Evolutionary conservation across 2,329 filamentous ascomycete genomes (phyloP).

Genomic region (Phaeosphaeria sp.): DNA sequence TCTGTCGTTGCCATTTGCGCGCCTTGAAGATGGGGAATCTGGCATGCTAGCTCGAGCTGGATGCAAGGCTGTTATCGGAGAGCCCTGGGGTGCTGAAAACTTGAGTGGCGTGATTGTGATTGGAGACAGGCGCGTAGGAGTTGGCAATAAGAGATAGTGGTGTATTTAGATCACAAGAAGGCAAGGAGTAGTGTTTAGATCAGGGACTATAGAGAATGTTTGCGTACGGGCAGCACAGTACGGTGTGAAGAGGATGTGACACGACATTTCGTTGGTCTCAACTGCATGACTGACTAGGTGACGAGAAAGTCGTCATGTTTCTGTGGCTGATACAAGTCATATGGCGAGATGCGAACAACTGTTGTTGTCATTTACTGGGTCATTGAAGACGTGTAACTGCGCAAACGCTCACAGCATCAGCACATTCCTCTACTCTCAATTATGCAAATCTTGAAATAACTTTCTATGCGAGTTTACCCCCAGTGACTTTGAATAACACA

Average conservation of each 20-base stretch:
- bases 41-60: neutral
- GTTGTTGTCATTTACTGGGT: neutral
- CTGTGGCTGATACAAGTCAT: neutral
- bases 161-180: too few relatives aligned
- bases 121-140: too few relatives aligned
- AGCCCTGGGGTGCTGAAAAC: too few relatives aligned
- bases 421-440: neutral
- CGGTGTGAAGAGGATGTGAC: neutral
- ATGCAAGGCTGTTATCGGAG: too few relatives aligned
- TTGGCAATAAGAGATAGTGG: too few relatives aligned
- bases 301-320: too few relatives aligned
- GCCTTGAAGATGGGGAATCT: neutral
- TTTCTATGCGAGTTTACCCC: slow-evolving; percentile 36
- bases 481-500: slow-evolving; percentile 44
- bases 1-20: too few relatives aligned
- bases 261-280: neutral
- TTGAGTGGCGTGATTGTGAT: too few relatives aligned
- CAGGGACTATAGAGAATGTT: neutral
- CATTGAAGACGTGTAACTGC: neutral
- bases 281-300: too few relatives aligned
- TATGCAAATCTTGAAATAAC: too few relatives aligned
- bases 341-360: neutral
- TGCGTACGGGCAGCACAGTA: neutral
- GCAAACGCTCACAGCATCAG: neutral
- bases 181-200: neutral